Percentiles rank a stretch among this genome's conserved stretches.
These are phyloP conservation scores for Amaranthus palmeri DNA, from an alignment of 148 eudicot genomes.

Conservation along the genomic window DNA sequence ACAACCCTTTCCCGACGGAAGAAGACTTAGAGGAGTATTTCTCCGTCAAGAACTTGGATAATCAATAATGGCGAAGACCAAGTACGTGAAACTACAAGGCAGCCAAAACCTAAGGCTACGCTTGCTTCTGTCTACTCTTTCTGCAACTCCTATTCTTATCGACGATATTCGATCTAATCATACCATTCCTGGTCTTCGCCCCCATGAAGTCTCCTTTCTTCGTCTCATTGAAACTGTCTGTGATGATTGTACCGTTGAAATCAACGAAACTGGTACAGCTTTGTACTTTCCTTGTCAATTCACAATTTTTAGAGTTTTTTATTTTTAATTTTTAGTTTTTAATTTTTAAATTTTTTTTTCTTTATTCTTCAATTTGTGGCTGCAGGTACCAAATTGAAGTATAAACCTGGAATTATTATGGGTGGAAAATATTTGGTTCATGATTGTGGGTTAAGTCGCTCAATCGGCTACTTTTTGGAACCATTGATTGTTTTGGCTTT, in stretches of 20 bases:
- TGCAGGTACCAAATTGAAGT: conserved; percentile 84
- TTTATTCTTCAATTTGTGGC: not conserved
- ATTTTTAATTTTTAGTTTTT: conserved; percentile 11
- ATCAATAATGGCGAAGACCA: conserved; percentile 35
- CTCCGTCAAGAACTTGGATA: not conserved
- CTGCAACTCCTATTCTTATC: conserved; percentile 63
- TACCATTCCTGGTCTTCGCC: conserved; percentile 73
- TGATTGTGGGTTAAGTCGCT: conserved; percentile 67
- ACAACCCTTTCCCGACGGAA: too few relatives aligned
- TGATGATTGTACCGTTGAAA: conserved; percentile 61
- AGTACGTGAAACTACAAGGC: conserved; percentile 57
- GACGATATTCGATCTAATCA: conserved; percentile 66
- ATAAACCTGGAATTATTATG: conserved; percentile 77
- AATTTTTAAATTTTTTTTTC: conserved; percentile 13
- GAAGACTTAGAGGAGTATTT: too few relatives aligned
- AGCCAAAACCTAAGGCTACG: conserved; percentile 63
- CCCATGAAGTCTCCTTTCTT: conserved; percentile 65
- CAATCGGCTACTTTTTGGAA: conserved; percentile 84
- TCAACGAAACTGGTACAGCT: conserved; percentile 98
- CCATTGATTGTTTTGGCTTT: conserved; percentile 65
- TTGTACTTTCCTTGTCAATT: not conserved
- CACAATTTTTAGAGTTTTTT: not conserved
- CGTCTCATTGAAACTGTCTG: conserved; percentile 66
- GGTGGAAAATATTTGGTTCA: conserved; percentile 70
- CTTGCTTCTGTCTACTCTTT: conserved; percentile 58